Base-by-base conservation (phyloP, 257 asterid genomes). In the Striga asiatica region DNA sequence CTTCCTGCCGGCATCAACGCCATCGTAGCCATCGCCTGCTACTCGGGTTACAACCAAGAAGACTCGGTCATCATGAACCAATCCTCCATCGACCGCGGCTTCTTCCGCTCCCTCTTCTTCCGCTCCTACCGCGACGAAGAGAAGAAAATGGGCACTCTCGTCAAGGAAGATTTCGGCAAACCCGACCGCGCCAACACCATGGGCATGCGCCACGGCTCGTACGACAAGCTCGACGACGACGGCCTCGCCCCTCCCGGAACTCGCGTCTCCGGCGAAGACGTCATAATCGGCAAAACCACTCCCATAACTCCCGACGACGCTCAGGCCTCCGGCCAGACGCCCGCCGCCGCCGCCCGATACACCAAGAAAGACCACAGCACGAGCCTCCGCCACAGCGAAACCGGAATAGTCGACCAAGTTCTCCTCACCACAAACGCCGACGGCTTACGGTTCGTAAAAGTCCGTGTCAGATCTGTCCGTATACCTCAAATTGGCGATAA, bases 121-220 rank as follows among this genome's bases (percentile, higher is more conserved):
- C 95, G 96, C 27, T 91, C 98, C 18, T 91, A 91, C 56, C 73
- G 98, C 60, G 98, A 87, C 7, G 98, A 91, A 71, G 98, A 91
- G 68, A 91, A 91, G 80, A 91, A 91, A 71, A 87, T 91, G 95
- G 96, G 98, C 45, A 91, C 98, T 5, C 78, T 91, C 34, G 98
- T 91, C 34, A 91, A 91, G 67, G 98, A 91, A 80, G 98, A 91
- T 60, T 91, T 91, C 13, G 95, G 96, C n/a, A 89, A 93, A 21
- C 98, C 98, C 0, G 98, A 91, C 66, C 67, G 98, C 65, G 57
- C 87, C 18, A 78, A 82, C 69, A 87, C 96, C 41, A 91, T 91
- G 98, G 98, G 98, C 46, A 91, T 91, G 98, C 83, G 96, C 1
- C 96, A 86, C 38, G 98, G 96, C n/a, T 91, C 96, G 51, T 91